phyloP scores from a whole-genome alignment of 352 stramenopile species.

The Pythium dissotocum region DNA sequence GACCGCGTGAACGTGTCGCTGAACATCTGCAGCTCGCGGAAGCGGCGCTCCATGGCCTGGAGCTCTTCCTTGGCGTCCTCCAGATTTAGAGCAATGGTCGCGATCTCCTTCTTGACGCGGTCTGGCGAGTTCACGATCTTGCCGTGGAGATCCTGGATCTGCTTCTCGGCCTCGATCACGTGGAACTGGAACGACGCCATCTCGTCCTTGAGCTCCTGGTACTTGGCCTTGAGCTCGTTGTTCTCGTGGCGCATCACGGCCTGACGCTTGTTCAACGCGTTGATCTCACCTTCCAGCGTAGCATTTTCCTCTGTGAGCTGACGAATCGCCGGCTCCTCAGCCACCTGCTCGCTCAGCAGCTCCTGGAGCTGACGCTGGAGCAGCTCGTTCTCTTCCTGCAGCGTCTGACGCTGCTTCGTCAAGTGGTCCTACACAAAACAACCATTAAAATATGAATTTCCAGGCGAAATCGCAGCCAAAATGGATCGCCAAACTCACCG shows the following conservation, averaged over 20 bases:
- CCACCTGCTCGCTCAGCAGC: conserved; percentile 52
- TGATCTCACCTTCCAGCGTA: conserved; percentile 88
- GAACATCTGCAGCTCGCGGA: conserved; percentile 56
- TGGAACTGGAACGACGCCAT: conserved; percentile 62
- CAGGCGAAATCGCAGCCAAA: no score
- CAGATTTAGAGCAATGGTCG: conserved; percentile 53
- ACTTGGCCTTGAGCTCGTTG: conserved; percentile 72
- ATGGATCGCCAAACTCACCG: conserved; percentile 14
- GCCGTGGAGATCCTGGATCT: conserved; percentile 73
- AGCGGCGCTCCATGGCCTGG: conserved; percentile 60
- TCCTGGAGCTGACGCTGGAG: conserved; percentile 67
- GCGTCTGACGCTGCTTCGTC: conserved; percentile 39
- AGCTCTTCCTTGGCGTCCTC: conserved; percentile 73
- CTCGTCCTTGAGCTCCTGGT: conserved; percentile 85
- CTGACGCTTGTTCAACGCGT: conserved; percentile 90
- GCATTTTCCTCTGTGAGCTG: conserved; percentile 79
- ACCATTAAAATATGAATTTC: background rate
- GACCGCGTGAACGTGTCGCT: conserved; percentile 66
- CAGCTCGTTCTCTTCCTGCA: conserved; percentile 62
- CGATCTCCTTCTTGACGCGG: conserved; percentile 76
- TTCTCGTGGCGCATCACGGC: conserved; percentile 84
- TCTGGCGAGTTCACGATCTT: conserved; percentile 92
- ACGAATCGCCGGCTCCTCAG: conserved; percentile 55
- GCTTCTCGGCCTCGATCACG: conserved; percentile 80
- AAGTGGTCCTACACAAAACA: conserved; percentile 41